Evolutionary conservation across 768 basidiomycete genomes (phyloP), one percentile per base, ranked within the genome.

Genomic region (Tubosaeta brunneosetosa): DNA sequence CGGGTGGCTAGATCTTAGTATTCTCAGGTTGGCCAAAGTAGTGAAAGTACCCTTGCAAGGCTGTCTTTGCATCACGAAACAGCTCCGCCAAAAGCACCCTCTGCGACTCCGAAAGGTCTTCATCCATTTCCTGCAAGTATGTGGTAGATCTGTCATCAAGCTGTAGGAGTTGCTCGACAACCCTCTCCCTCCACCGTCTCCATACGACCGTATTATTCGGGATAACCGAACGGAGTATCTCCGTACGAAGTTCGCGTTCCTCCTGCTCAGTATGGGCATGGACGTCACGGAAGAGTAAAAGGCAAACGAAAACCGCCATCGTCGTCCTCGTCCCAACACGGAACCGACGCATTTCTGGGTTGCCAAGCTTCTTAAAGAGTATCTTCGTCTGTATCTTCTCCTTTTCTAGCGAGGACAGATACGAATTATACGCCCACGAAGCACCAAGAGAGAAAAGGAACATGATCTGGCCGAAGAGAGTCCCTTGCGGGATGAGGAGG

Each of bases 391-490:
- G 65, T 42, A 59, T 54, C 48, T 57, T 62, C 47, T 65, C 58
- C 29, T 57, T 65, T 55, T 77, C 73, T 65, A 76, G 50, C 3
- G 64, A 67, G 7, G 68, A 65, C 3, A 70, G 57, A 43, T 61
- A 71, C 0, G 63, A 59, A 32, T 69, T 73, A 25, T 73, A 70
- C 4, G 22, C 49, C 72, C 71, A 73, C 1, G 72, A 73, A 1
- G 57, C 60, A 2, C 50, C 60, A 36, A 73, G 58, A 6, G 71
- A 62, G 13, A 49, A 11, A 22, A 68, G 47, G 49, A 72, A 72
- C 65, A 73, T 59, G 43, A 64, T 51, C 42, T 72, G 72, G 6
- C 72, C 72, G 13, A 73, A 70, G 3, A 70, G 61, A 2, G 55
- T 29, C 6, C 61, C 63, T 55, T 66, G 67, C 0, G 71, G 71